phyloP scores from a whole-genome alignment of 176 grass and related monocot species.

The Alloteropsis semialata region DNA sequence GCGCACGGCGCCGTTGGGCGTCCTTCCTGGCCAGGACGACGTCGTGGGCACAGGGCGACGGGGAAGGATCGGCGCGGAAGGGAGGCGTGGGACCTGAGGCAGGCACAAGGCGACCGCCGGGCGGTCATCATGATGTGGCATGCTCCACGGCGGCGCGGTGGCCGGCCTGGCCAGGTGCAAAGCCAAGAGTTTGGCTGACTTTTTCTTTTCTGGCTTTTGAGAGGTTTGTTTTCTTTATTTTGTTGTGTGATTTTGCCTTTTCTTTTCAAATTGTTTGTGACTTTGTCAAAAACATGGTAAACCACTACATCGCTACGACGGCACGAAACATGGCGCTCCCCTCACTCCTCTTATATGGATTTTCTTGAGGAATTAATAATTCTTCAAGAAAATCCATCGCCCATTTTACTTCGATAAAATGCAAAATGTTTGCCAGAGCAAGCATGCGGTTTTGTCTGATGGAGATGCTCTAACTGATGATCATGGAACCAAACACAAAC shows the following conservation, averaged over 20 bases:
- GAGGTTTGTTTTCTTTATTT: too few species aligned
- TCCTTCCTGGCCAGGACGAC: conserved; percentile 29
- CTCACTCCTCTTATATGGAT: too few species aligned
- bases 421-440: too few species aligned
- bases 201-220: background rate
- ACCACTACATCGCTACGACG: background rate
- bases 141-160: background rate
- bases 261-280: background rate
- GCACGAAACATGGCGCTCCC: background rate
- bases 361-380: too few species aligned
- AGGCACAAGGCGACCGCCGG: background rate
- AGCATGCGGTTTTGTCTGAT: background rate
- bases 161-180: background rate
- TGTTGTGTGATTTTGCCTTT: background rate
- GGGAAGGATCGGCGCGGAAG: background rate
- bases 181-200: background rate
- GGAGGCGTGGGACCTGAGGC: background rate
- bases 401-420: too few species aligned
- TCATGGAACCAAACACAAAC: too few species aligned
- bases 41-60: conserved; percentile 29
- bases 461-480: too few species aligned
- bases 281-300: background rate
- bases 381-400: background rate
- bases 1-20: conserved; percentile 35
- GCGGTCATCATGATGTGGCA: background rate